These are phyloP conservation scores for Apiotrichum brassicae DNA, from an alignment of 1,284 basidiomycete genomes.

Conservation along the genomic window DNA sequence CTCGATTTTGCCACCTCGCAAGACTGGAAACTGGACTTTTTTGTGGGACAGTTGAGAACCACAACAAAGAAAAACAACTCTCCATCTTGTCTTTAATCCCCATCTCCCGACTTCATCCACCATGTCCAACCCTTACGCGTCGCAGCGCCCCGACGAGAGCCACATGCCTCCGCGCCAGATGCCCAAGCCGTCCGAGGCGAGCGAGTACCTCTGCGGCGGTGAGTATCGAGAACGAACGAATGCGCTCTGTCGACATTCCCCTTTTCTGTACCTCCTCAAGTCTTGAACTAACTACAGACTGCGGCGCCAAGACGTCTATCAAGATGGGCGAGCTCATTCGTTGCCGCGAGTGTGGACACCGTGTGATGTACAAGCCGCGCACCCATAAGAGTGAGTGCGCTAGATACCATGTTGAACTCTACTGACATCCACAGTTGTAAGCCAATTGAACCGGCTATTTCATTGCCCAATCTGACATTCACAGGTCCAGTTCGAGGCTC, in stretches of 20 bases:
- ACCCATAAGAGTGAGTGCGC: constrained; percentile 81
- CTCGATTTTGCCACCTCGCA: not conserved
- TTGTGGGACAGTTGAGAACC: no score
- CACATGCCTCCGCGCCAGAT: constrained; percentile 29
- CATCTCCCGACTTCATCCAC: constrained; percentile 1
- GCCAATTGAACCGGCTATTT: not conserved
- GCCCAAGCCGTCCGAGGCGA: constrained; percentile 50
- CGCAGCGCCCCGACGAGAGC: constrained; percentile 23
- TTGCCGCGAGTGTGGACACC: constrained; percentile 93
- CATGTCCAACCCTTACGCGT: constrained; percentile 41
- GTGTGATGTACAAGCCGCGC: constrained; percentile 99
- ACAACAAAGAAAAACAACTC: constrained; percentile 1
- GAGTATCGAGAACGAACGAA: no score
- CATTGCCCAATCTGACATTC: constrained; percentile 5
- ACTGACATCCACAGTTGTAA: constrained; percentile 4
- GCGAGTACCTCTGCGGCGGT: constrained; percentile 94
- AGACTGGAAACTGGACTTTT: not conserved
- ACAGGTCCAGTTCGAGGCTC: constrained; percentile 42
- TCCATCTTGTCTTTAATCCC: not conserved
- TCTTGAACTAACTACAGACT: constrained; percentile 61
- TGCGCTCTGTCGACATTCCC: not conserved
- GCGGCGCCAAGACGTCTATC: constrained; percentile 88
- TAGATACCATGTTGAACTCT: no score
- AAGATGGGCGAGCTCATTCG: constrained; percentile 90
- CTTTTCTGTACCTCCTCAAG: no score